Evolutionary conservation across 768 basidiomycete genomes (phyloP).

Genomic region (Russula foetens): DNA sequence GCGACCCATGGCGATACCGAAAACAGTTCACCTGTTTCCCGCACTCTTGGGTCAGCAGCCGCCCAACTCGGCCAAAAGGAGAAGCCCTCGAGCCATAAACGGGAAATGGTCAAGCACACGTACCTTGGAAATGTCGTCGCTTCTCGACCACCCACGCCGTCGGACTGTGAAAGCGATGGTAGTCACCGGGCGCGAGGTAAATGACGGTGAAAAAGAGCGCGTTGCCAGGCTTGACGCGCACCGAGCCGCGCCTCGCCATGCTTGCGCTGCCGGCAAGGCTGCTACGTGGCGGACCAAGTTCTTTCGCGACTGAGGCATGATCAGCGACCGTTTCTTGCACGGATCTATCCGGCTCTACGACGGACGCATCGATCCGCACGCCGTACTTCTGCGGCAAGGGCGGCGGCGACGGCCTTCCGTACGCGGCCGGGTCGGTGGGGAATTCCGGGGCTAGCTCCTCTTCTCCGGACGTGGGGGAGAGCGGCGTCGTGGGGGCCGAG

Average conservation of each 20-base stretch:
- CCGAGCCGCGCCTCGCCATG: conserved; percentile 28
- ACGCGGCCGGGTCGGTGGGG: conserved; percentile 14
- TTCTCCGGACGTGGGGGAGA: conserved; percentile 21
- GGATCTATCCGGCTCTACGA: conserved; percentile 46
- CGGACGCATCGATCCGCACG: conserved; percentile 66
- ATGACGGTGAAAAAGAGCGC: conserved; percentile 89
- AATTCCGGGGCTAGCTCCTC: conserved; percentile 21
- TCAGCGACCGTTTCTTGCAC: conserved; percentile 52
- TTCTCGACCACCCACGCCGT: conserved; percentile 97
- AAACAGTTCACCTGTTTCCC: conserved; percentile 74
- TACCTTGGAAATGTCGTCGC: conserved; percentile 87
- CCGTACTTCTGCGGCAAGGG: conserved; percentile 45
- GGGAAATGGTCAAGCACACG: conserved; percentile 20
- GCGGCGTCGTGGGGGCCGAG: conserved; percentile 31
- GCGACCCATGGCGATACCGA: conserved; percentile 96
- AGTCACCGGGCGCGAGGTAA: conserved; percentile 97
- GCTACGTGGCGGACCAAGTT: conserved; percentile 56
- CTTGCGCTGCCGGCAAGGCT: conserved; percentile 31
- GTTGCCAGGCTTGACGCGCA: conserved; percentile 62
- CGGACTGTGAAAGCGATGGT: conserved; percentile 95
- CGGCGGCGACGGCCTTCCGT: conserved; percentile 25
- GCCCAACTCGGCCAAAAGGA: neutral
- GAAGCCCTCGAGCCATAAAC: neutral
- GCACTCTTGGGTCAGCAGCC: neutral
- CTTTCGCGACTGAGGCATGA: conserved; percentile 61